phyloP scores from a whole-genome alignment of 768 basidiomycete genomes.

The Peribolospora baueri region DNA sequence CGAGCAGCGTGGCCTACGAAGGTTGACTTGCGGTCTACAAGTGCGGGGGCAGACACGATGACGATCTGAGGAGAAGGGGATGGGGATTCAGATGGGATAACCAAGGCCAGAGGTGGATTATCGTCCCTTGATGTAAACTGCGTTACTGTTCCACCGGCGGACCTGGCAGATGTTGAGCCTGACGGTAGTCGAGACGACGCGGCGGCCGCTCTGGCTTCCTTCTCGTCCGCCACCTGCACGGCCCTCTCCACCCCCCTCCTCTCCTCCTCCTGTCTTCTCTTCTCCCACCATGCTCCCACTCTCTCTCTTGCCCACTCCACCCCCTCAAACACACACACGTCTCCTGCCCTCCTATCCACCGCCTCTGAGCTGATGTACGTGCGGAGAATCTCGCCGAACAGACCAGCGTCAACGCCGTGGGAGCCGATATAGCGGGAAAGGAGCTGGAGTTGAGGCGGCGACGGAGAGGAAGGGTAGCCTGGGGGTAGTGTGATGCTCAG shows the following conservation, averaged over 20 bases:
- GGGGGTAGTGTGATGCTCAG: constrained; percentile 26
- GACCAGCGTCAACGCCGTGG: constrained; percentile 42
- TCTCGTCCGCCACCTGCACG: neutral
- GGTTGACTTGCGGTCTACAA: too few species aligned
- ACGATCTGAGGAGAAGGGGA: too few species aligned
- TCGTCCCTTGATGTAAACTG: too few species aligned
- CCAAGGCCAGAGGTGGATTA: too few species aligned
- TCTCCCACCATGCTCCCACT: neutral
- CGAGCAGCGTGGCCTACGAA: neutral
- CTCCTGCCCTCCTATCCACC: constrained; percentile 44
- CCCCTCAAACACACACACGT: constrained; percentile 66
- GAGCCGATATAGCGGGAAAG: constrained; percentile 61
- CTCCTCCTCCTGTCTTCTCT: neutral
- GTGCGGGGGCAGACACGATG: too few species aligned
- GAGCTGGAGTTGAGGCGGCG: constrained; percentile 59
- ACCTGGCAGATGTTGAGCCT: neutral
- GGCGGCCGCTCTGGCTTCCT: neutral
- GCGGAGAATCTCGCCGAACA: constrained; percentile 56
- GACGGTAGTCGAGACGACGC: neutral
- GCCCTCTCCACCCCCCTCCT: neutral
- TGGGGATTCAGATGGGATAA: too few species aligned
- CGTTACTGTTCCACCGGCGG: too few species aligned
- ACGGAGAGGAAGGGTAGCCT: constrained; percentile 34
- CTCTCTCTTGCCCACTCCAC: constrained; percentile 32
- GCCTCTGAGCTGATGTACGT: constrained; percentile 51